Percentiles rank a stretch among this genome's conserved stretches.
Conservation (phyloP, 257 asterid species). For the Przewalskia tangutica region DNA sequence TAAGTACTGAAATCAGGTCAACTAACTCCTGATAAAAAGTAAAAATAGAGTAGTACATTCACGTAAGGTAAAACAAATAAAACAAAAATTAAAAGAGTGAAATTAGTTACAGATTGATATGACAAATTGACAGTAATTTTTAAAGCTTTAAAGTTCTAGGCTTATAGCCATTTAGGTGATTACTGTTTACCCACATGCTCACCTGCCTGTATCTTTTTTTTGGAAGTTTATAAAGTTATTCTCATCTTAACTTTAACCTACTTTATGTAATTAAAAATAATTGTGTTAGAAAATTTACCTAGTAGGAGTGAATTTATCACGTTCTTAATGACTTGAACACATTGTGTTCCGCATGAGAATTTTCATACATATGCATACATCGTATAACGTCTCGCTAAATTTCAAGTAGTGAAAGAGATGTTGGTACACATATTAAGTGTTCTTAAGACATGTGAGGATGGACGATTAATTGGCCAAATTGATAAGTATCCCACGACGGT, state of each 20-base stretch:
- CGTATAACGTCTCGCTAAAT: too few relatives aligned
- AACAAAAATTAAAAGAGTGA: background rate
- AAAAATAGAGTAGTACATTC: background rate
- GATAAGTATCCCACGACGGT: too few relatives aligned
- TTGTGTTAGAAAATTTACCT: too few relatives aligned
- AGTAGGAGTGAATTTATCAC: too few relatives aligned
- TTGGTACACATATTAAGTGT: too few relatives aligned
- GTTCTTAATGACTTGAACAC: too few relatives aligned
- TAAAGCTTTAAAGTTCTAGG: background rate
- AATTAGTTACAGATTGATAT: background rate
- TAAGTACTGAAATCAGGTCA: background rate
- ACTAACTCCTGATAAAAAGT: background rate
- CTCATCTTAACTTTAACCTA: background rate
- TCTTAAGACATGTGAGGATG: too few relatives aligned
- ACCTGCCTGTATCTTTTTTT: background rate
- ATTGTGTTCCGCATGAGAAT: too few relatives aligned
- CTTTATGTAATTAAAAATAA: too few relatives aligned
- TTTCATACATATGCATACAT: too few relatives aligned
- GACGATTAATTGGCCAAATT: too few relatives aligned
- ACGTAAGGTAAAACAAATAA: background rate
- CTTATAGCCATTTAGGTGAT: background rate
- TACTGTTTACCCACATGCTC: background rate
- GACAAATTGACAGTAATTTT: background rate
- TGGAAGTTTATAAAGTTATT: background rate
- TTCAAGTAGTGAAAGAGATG: too few relatives aligned